A percentile compares a stretch with the other conserved stretches of the same genome.
Conservation (phyloP, 495 filamentous ascomycete genomes). For the Penicillium coprophilum region DNA sequence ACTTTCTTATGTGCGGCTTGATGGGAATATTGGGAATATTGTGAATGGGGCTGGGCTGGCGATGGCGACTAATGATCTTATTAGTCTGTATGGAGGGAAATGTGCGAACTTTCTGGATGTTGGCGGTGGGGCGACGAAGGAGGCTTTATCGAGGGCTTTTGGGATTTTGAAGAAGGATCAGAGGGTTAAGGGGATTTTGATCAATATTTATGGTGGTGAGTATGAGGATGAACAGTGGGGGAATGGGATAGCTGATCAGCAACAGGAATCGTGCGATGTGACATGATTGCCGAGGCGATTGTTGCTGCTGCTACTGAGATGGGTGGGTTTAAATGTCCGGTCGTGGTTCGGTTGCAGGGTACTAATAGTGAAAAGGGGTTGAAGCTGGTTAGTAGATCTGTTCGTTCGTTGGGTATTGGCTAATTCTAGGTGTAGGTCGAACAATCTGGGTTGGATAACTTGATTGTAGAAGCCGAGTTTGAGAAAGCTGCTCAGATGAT, state of each 20-base stretch:
- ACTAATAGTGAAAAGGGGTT: slow-evolving; percentile 31
- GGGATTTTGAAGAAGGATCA: slow-evolving; percentile 26
- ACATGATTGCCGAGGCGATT: slow-evolving; percentile 39
- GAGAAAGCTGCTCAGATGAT: slow-evolving; percentile 27
- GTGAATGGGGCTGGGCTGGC: slow-evolving; percentile 39
- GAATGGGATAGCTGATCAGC: not conserved
- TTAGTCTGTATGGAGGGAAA: slow-evolving; percentile 27
- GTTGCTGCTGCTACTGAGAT: slow-evolving; percentile 23
- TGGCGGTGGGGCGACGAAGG: slow-evolving; percentile 30
- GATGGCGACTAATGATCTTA: slow-evolving; percentile 40
- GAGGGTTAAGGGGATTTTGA: slow-evolving; percentile 25
- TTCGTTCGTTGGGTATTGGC: not conserved
- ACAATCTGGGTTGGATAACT: slow-evolving; percentile 22
- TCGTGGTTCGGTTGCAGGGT: slow-evolving; percentile 35
- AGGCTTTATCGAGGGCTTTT: slow-evolving; percentile 32
- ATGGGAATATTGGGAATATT: slow-evolving; percentile 37
- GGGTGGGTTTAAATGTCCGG: slow-evolving; percentile 29
- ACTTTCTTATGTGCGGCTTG: slow-evolving; percentile 32
- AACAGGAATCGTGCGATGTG: slow-evolving; percentile 36
- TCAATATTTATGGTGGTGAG: slow-evolving; percentile 40
- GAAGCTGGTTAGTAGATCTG: slow-evolving; percentile 19
- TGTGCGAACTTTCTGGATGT: slow-evolving; percentile 38
- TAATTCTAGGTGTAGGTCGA: slow-evolving; percentile 14
- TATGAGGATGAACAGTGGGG: not conserved
- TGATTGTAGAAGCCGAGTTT: slow-evolving; percentile 31